Evolutionary conservation across 169 alveolate species (phyloP).

Genomic region (Besnoitia besnoiti): DNA sequence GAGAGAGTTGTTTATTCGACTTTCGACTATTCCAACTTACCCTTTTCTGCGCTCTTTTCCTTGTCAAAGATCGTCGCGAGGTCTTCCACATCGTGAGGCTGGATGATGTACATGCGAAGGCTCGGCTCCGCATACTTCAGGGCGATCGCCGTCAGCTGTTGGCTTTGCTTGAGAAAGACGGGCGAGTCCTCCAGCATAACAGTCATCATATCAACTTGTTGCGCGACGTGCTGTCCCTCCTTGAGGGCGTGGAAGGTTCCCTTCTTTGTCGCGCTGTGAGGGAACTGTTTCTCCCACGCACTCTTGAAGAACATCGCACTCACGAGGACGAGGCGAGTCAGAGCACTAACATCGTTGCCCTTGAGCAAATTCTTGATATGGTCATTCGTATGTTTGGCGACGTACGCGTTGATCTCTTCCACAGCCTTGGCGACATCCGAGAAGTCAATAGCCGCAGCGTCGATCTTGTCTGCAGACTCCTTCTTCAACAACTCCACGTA

Average conservation of each 20-base stretch:
- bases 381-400: slow-evolving; percentile 37
- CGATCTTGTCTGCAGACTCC: not conserved
- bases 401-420: slow-evolving; percentile 51
- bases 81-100: slow-evolving; percentile 34
- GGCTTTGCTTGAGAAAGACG: not conserved
- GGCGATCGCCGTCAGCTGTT: slow-evolving; percentile 35
- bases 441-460: not conserved
- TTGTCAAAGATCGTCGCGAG: slow-evolving; percentile 22
- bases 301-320: slow-evolving; percentile 53
- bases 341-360: not conserved
- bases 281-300: slow-evolving; percentile 43
- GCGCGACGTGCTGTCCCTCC: not conserved
- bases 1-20: too few species aligned
- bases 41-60: not conserved
- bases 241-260: slow-evolving; percentile 38
- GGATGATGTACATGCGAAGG: slow-evolving; percentile 39
- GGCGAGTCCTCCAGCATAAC: slow-evolving; percentile 52
- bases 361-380: slow-evolving; percentile 41
- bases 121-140: slow-evolving; percentile 52
- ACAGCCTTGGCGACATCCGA: slow-evolving; percentile 22
- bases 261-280: not conserved
- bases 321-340: slow-evolving; percentile 41
- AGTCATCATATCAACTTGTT: slow-evolving; percentile 40
- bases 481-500: not conserved
- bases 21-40: too few species aligned